These are phyloP conservation scores for Tricholoma matsutake DNA, from an alignment of 768 basidiomycete genomes.

Conservation along the genomic window DNA sequence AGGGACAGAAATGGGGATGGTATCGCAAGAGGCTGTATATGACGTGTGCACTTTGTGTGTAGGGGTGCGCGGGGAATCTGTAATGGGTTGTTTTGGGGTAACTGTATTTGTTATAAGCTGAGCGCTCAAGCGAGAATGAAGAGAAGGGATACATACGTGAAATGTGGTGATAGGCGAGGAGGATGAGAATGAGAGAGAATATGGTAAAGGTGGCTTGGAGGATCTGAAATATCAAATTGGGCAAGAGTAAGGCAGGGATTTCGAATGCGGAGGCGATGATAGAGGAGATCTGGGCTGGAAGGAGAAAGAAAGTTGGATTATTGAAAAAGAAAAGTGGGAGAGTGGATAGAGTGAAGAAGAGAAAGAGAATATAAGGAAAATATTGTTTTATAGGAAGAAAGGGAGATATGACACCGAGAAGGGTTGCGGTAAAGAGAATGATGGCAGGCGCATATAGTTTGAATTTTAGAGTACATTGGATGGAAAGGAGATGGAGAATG, in stretches of 20 bases:
- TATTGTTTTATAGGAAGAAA: background rate
- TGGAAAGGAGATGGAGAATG: background rate
- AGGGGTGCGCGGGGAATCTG: too few species aligned
- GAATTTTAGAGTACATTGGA: background rate
- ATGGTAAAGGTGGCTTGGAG: background rate
- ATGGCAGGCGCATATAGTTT: background rate
- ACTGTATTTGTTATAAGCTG: too few species aligned
- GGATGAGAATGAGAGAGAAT: background rate
- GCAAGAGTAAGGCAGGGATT: background rate
- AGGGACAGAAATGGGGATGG: background rate
- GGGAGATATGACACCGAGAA: background rate
- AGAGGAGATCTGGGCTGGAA: constrained; percentile 1
- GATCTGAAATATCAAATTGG: background rate
- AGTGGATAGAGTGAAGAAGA: background rate
- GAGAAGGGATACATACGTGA: background rate
- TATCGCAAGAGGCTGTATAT: too few species aligned
- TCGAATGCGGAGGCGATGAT: background rate
- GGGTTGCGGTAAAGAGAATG: background rate
- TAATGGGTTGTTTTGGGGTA: too few species aligned
- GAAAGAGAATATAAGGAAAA: background rate
- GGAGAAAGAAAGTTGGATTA: background rate
- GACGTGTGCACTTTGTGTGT: too few species aligned
- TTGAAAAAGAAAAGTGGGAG: background rate
- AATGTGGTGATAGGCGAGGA: background rate
- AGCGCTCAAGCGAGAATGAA: too few species aligned